These are phyloP conservation scores for Trametes sp. DNA, from an alignment of 1,284 basidiomycete genomes.

Conservation along the genomic window DNA sequence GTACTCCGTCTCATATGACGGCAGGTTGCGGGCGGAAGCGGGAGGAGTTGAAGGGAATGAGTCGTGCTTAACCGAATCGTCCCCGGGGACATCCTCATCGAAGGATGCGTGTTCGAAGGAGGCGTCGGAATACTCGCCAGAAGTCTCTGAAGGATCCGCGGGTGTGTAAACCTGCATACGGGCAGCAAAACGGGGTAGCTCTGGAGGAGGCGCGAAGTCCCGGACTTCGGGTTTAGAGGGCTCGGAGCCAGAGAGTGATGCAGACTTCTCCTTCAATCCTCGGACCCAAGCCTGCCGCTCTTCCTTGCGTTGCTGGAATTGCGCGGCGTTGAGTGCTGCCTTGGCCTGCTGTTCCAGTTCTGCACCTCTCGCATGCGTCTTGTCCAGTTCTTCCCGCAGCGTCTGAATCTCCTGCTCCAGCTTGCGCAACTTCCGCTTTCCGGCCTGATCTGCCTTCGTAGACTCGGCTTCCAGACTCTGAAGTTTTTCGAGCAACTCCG, in stretches of 20 bases:
- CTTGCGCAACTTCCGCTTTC: conserved; percentile 70
- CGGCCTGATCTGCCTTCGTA: conserved; percentile 66
- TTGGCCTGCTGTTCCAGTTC: conserved; percentile 73
- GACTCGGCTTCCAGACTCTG: conserved; percentile 79
- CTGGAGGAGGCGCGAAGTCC: conserved; percentile 69
- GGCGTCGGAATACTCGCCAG: conserved; percentile 4
- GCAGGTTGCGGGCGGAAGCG: conserved; percentile 1
- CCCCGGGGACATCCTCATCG: conserved; percentile 7
- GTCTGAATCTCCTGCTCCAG: conserved; percentile 80
- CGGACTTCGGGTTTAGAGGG: conserved; percentile 32
- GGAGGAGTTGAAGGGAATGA: conserved; percentile 25
- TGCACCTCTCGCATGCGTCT: conserved; percentile 69
- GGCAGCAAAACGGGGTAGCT: conserved; percentile 31
- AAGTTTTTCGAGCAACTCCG: conserved; percentile 76
- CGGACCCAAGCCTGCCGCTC: conserved; percentile 64
- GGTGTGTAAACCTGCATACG: conserved; percentile 8
- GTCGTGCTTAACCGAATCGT: conserved; percentile 7
- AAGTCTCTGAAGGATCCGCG: conserved; percentile 4
- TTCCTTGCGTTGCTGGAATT: conserved; percentile 51
- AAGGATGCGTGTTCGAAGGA: conserved; percentile 6
- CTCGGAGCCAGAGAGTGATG: conserved; percentile 38
- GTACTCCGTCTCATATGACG: conserved; percentile 47
- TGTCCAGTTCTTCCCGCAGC: conserved; percentile 76
- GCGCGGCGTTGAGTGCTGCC: conserved; percentile 46
- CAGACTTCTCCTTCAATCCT: conserved; percentile 51